Evolutionary conservation across 139 green algal genomes (phyloP), one percentile per base, ranked within the genome.

Genomic region (Coccomyxa sp.): DNA sequence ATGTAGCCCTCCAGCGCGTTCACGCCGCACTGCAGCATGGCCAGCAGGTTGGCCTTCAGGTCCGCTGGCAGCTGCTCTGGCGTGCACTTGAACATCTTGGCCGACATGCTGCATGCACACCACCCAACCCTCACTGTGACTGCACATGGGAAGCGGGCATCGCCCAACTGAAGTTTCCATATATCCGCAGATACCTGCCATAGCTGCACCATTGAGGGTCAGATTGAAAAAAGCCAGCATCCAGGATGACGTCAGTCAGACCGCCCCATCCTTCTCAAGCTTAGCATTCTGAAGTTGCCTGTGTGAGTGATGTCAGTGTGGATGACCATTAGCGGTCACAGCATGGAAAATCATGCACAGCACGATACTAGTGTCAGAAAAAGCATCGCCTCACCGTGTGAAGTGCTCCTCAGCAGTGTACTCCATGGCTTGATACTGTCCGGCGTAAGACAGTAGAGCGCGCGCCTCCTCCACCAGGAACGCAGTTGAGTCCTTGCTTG

Each of bases 31-130:
- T 38, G 67, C 58, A 87, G 84, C 59, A 87, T 51, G 67, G 32
- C 63, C 25, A 84, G 30, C 74, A 87, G 74, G 59, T 84, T 82
- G 79, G 87, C 60, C 68, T 88, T 87, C 79, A 96, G 79, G 82
- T 95, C 88, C 0, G 67, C 45, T 1, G 94, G 93, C 83, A 97
- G 88, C 79, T 95, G 88, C 15, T 88, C 88, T 14, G 94, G 94
- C 13, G 94, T 97, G 76, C 86, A 84, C 87, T 92, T 93, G 90
- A 96, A 96, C 32, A 97, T 86, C 92, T 96, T 96, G 51, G 90
- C 85, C 15, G 83, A 88, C 31, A 96, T 80, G 38, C 91, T 86
- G 58, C 76, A 90, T 18, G 71, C 66, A 83, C 38, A 51, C 3
- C 3, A 3, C 38, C 38, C 38, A 51, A 7, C 38, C 38, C 38